A percentile compares a stretch with the other conserved stretches of the same genome.
These are phyloP conservation scores for Candida dubliniensis DNA, from an alignment of 1,139 yeast species.

Conservation along the genomic window DNA sequence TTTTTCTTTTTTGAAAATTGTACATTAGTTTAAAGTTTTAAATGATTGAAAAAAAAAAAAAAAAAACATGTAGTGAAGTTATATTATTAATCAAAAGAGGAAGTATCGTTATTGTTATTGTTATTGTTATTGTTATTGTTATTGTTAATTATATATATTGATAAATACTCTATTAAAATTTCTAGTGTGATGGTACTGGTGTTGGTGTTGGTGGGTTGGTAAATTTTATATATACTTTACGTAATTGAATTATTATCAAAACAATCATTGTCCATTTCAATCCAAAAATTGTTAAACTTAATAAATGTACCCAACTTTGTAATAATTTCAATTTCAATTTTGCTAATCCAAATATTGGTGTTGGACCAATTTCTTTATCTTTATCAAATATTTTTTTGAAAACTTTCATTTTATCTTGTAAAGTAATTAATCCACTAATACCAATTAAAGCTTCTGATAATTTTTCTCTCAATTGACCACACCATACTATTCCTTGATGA, in stretches of 20 bases:
- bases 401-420: conserved; percentile 56
- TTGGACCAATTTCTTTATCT: conserved; percentile 1
- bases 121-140: too few species aligned
- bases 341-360: conserved; percentile 2
- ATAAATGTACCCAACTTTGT: conserved; percentile 3
- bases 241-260: background rate
- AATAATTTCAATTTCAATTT: conserved; percentile 1
- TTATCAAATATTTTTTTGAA: conserved; percentile 44
- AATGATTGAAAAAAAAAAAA: background rate
- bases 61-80: background rate
- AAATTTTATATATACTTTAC: conserved; percentile 1
- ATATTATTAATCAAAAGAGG: too few species aligned
- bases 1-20: conserved; percentile 11
- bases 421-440: conserved; percentile 49
- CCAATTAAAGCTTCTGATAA: conserved; percentile 62
- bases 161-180: background rate
- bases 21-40: conserved; percentile 18
- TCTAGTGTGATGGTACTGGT: too few species aligned
- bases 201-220: too few species aligned
- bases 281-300: background rate
- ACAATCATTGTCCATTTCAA: background rate
- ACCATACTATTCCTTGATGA: conserved; percentile 97
- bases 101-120: too few species aligned
- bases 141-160: too few species aligned
- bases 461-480: conserved; percentile 75